phyloP scores from a whole-genome alignment of 163 green algal genomes.

The Chloromonas sp. region DNA sequence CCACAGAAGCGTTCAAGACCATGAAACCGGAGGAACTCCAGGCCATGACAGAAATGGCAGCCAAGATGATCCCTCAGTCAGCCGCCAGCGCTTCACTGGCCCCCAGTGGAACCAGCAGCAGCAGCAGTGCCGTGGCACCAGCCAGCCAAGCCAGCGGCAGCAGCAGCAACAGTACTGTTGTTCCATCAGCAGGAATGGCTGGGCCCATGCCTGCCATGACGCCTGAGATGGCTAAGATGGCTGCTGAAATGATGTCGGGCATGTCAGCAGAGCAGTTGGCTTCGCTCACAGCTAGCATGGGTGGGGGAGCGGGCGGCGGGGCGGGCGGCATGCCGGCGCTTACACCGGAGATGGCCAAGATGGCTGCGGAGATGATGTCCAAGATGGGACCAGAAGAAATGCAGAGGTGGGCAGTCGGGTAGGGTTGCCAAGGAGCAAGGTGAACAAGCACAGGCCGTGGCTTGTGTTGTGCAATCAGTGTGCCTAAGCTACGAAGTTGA shows the following conservation, averaged over 20 bases:
- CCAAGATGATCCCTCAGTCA: background rate
- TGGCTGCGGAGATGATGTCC: conserved; percentile 25
- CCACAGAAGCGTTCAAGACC: conserved; percentile 34
- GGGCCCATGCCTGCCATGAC: conserved; percentile 18
- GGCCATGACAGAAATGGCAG: background rate
- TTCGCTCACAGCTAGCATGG: conserved; percentile 3
- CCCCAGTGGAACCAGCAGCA: too few species aligned
- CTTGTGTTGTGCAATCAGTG: too few species aligned
- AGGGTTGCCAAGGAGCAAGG: too few species aligned
- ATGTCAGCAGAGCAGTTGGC: too few species aligned
- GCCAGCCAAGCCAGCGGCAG: too few species aligned
- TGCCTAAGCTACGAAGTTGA: too few species aligned
- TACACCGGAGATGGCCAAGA: conserved; percentile 33
- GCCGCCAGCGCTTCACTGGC: background rate
- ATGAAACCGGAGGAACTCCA: conserved; percentile 41
- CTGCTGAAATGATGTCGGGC: background rate
- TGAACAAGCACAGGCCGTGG: too few species aligned
- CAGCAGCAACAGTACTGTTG: too few species aligned
- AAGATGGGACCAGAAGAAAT: conserved; percentile 13
- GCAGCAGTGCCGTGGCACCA: too few species aligned
- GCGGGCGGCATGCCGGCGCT: conserved; percentile 15
- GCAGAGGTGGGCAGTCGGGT: background rate
- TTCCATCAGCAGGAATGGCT: background rate
- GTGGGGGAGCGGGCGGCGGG: too few species aligned
- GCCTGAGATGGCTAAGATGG: conserved; percentile 27